These are phyloP conservation scores for Punctularia strigosozonata DNA, from an alignment of 768 basidiomycete species.

Conservation along the genomic window DNA sequence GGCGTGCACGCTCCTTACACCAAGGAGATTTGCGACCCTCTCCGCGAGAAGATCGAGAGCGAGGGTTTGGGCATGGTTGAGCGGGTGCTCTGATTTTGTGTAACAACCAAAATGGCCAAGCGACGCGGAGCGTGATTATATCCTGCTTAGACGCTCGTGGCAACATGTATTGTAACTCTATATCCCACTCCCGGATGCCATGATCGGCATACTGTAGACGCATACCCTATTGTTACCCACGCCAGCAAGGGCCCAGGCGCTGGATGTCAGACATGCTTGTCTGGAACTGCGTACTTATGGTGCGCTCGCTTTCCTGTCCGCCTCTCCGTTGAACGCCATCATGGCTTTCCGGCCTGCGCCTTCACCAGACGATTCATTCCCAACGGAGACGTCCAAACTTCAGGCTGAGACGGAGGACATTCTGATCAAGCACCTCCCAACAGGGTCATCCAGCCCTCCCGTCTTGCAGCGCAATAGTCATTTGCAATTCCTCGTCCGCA, in stretches of 20 bases:
- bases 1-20: slow-evolving; percentile 85
- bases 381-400: slow-evolving; percentile 46
- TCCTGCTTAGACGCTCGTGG: too few relatives aligned
- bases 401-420: slow-evolving; percentile 60
- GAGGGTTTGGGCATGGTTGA: slow-evolving; percentile 72
- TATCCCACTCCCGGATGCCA: too few relatives aligned
- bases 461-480: slow-evolving; percentile 53
- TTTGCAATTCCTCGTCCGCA: slow-evolving; percentile 62
- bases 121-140: too few relatives aligned
- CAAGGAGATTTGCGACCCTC: slow-evolving; percentile 71
- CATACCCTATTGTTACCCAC: too few relatives aligned
- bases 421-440: slow-evolving; percentile 43
- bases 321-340: background rate
- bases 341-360: slow-evolving; percentile 17
- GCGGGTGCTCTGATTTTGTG: slow-evolving; percentile 40
- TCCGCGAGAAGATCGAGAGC: slow-evolving; percentile 52
- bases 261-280: too few relatives aligned
- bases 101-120: background rate
- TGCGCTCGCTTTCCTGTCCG: background rate
- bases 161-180: too few relatives aligned
- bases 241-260: too few relatives aligned
- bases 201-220: too few relatives aligned
- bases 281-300: too few relatives aligned
- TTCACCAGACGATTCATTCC: slow-evolving; percentile 50
- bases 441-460: slow-evolving; percentile 14